Evolutionary conservation across 495 filamentous ascomycete species (phyloP).

Genomic region (Clohesyomyces aquaticus): DNA sequence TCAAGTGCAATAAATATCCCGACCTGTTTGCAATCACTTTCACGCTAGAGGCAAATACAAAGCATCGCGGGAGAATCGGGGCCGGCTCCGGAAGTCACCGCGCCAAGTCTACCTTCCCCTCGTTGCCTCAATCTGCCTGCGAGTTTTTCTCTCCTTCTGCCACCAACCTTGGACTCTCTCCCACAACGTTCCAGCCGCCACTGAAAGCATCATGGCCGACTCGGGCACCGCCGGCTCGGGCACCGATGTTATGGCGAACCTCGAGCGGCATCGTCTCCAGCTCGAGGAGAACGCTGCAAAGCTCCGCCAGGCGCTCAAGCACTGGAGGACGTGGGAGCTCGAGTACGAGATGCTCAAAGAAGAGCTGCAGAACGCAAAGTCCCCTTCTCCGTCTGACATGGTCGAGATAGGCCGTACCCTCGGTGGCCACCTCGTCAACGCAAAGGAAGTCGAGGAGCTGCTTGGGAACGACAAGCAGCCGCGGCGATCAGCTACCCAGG

Average conservation of each 20-base stretch:
- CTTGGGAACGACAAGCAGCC: conserved; percentile 59
- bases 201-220: conserved; percentile 29
- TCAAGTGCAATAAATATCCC: too few species aligned
- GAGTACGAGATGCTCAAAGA: conserved; percentile 90
- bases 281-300: conserved; percentile 77
- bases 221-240: neutral
- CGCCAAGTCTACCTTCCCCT: too few species aligned
- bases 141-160: conserved; percentile 4
- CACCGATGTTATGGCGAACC: conserved; percentile 39
- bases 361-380: conserved; percentile 58
- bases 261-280: conserved; percentile 74
- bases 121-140: neutral
- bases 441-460: conserved; percentile 67
- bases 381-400: conserved; percentile 30
- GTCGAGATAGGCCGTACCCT: conserved; percentile 53
- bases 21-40: too few species aligned
- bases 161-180: neutral
- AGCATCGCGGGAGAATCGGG: too few species aligned
- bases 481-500: conserved; percentile 55
- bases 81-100: too few species aligned
- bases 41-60: too few species aligned
- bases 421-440: conserved; percentile 58
- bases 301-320: conserved; percentile 73
- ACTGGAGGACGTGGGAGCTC: conserved; percentile 87
- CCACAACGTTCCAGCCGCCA: neutral